Evolutionary conservation across 2,329 filamentous ascomycete genomes (phyloP), one percentile per base, ranked within the genome.

Genomic region (Botrytis galanthina): DNA sequence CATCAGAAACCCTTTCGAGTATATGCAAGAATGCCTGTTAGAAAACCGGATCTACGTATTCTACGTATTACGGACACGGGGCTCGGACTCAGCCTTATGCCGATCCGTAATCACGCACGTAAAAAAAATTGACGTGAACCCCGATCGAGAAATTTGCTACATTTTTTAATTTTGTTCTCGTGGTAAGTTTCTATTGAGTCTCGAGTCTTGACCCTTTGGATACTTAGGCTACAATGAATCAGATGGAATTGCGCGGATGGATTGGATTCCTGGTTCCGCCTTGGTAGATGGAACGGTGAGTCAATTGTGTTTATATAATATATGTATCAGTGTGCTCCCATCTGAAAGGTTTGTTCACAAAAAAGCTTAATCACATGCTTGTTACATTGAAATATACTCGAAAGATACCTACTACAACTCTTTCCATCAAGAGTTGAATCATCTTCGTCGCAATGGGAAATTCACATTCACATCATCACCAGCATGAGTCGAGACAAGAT

Each of bases 11-110:
- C 35, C 26, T 20, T 42, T 32, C 35, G n/a, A 3, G 22, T n/a
- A 26, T 18, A 9, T 39, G 26, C 4, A 16, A 68, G 16, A 39
- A 44, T 46, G 62, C 39, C 9, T 32, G 18, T 64, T 64, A n/a
- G 16, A 63, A 66, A 54, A 54, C 14, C 26, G n/a, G n/a, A 48
- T 66, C 63, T 48, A 16, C 42, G 22, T 66, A 48, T 26, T 66
- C 63, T 48, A 16, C 42, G 22, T 66, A 48, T 26, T 29, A 46
- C 20, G 60, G 70, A 61, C 51, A 51, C 44, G 18, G 18, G 51
- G 32, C 51, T 57, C 54, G 71, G 71, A 69, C 35, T 61, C 54
- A 73, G 54, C 63, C 71, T 69, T 73, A 64, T 42, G 18, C 71
- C 63, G 63, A 69, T 61, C 63, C 54, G 32, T 48, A 60, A 60